These are phyloP conservation scores for Quercus aquifolioides DNA, from an alignment of 306 rosid species.

Conservation along the genomic window DNA sequence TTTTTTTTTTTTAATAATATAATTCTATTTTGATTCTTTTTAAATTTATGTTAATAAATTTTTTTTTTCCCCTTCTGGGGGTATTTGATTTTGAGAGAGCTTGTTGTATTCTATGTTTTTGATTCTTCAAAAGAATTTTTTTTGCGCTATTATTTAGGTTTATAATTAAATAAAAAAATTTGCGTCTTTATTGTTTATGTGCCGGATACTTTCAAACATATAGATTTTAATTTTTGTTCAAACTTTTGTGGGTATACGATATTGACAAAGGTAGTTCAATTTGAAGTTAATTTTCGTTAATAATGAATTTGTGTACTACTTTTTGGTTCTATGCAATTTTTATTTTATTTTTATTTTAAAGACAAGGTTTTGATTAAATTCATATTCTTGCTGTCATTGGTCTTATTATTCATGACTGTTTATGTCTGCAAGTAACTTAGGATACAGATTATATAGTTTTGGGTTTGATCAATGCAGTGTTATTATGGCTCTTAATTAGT, in stretches of 20 bases:
- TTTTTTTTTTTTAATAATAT: neutral
- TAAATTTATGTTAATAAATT: constrained; percentile 10
- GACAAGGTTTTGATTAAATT: neutral
- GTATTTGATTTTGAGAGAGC: neutral
- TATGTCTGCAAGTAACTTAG: neutral
- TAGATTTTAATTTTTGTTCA: neutral
- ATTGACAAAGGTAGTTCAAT: neutral
- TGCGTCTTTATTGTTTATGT: neutral
- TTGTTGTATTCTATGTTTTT: neutral
- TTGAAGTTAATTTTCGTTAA: neutral
- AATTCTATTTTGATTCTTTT: neutral
- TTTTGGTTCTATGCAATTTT: too few relatives aligned
- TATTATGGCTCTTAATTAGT: neutral
- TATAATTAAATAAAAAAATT: neutral
- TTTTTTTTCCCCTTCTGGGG: neutral
- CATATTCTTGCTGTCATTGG: neutral
- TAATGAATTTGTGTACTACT: too few relatives aligned
- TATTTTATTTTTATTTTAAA: neutral
- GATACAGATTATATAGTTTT: neutral
- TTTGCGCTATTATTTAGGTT: neutral
- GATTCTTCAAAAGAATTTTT: neutral
- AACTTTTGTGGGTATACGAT: constrained; percentile 1
- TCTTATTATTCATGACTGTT: constrained; percentile 14
- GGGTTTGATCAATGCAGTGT: neutral
- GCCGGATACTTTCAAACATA: neutral